Evolutionary conservation across 257 asterid genomes (phyloP), one percentile per base, ranked within the genome.

Genomic region (Linderniella brevidens): DNA sequence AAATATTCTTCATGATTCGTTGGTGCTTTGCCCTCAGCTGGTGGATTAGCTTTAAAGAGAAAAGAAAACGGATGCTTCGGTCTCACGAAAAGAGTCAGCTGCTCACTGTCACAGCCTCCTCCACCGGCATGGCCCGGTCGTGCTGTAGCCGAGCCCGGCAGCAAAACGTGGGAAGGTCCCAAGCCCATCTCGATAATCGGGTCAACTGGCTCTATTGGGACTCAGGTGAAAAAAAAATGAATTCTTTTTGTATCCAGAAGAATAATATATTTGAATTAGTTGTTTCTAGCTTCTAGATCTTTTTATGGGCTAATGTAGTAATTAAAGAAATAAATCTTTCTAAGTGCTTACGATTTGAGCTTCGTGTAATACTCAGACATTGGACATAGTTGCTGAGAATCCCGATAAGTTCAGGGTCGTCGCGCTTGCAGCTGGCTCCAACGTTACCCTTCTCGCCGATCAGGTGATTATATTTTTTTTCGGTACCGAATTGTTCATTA

Each of bases 351-450:
- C 6, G 32, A 25, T 25, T 25, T 6, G 32, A 25, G 3, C 6
- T 25, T 25, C 32, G 32, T 25, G 32, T 25, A 25, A 25, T 25
- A 25, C 59, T 60, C 80, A 90, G 99, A 85, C 96, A 5, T 52
- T 90, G 63, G 96, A 85, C 73, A 84, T 90, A 64, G 96, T 90
- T 52, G 80, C 96, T 0, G 99, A 90, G 66, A 90, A 90, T 68
- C 96, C 94, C 0, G 92, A 81, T 50, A 90, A 85, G 61, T 90
- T 85, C 58, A 69, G 63, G 55, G 76, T 90, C 15, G 88, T 90
- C 8, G 96, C 99, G 49, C 99, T 90, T 63, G 94, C 99, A 41
- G 96, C 99, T 68, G 96, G 99, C 63, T 90, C 99, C 47, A 90
- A 90, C 59, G 80, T 90, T 41, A 68, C 99, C 38, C 99, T 90